Evolutionary conservation across 495 filamentous ascomycete genomes (phyloP).

Genomic region (Paragyromitra xinjiangensis): DNA sequence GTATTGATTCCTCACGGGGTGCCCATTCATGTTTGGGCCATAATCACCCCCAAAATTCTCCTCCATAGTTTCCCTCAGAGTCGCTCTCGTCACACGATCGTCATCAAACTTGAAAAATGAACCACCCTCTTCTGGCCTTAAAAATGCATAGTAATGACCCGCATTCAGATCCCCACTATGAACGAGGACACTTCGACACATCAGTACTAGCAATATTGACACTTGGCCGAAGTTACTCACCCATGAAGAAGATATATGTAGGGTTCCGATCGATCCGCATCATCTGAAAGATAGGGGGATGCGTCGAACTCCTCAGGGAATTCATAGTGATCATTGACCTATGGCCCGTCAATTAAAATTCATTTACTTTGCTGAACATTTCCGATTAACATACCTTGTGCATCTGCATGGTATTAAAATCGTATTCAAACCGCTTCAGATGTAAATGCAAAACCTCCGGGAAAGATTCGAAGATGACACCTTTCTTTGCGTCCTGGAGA

Average conservation of each 20-base stretch:
- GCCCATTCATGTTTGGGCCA: conserved; percentile 68
- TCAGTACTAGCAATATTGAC: conserved; percentile 30
- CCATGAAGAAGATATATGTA: conserved; percentile 93
- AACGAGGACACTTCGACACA: conserved; percentile 71
- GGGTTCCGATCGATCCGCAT: conserved; percentile 85
- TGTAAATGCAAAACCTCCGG: conserved; percentile 95
- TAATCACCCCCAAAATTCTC: conserved; percentile 97
- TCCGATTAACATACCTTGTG: conserved; percentile 70
- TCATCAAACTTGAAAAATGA: conserved; percentile 98
- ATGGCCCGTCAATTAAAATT: conserved; percentile 13
- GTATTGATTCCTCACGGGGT: conserved; percentile 71
- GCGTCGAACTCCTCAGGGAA: conserved; percentile 95
- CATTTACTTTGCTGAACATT: not conserved
- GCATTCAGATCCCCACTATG: conserved; percentile 97
- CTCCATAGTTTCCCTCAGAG: conserved; percentile 88
- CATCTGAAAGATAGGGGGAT: conserved; percentile 82
- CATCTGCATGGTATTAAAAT: conserved; percentile 93
- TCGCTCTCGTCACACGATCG: conserved; percentile 92
- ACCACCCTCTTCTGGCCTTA: conserved; percentile 90
- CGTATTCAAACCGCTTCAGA: conserved; percentile 97
- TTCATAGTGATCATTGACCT: conserved; percentile 94
- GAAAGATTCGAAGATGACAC: conserved; percentile 95
- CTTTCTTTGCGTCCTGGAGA: conserved; percentile 95
- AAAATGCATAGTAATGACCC: conserved; percentile 98
- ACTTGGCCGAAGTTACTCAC: conserved; percentile 27